Conservation (phyloP, 208 protist species). For the Leishmania tropica region DNA sequence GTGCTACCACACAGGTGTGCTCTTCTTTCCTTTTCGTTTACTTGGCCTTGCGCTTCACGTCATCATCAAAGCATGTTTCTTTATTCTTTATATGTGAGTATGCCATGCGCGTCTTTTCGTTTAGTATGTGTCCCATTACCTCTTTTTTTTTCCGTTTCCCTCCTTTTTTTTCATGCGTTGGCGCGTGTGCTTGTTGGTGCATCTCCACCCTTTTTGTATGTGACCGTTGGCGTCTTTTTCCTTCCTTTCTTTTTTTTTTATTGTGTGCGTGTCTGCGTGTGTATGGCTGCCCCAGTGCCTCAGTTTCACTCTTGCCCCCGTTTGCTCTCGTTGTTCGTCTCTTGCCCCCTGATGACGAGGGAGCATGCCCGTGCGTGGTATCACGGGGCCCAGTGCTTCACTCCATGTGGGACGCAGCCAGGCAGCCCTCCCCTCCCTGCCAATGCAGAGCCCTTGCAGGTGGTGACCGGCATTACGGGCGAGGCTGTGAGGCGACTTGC, state of each 20-base stretch:
- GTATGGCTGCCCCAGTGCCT: neutral
- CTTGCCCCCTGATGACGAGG: neutral
- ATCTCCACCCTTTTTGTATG: neutral
- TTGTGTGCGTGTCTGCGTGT: neutral
- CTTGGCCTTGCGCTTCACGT: neutral
- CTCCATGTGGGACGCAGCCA: too few species aligned
- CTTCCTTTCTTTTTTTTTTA: neutral
- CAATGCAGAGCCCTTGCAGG: too few species aligned
- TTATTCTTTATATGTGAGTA: neutral
- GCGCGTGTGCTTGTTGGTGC: neutral
- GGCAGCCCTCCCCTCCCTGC: too few species aligned
- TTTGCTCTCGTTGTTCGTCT: neutral
- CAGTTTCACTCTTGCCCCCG: neutral
- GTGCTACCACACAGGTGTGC: neutral
- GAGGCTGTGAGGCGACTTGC: too few species aligned
- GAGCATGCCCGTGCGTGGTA: neutral
- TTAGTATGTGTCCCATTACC: neutral
- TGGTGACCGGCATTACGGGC: too few species aligned
- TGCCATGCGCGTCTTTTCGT: neutral
- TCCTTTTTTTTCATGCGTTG: too few species aligned
- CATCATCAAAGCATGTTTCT: neutral
- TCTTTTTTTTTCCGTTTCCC: constrained; percentile 2
- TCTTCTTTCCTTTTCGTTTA: neutral
- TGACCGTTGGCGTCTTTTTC: neutral
- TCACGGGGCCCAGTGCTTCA: too few species aligned